A percentile compares a stretch with the other conserved stretches of the same genome.
Conservation (phyloP, 192 early-diverging fungal species). For the Coemansia sp. region DNA sequence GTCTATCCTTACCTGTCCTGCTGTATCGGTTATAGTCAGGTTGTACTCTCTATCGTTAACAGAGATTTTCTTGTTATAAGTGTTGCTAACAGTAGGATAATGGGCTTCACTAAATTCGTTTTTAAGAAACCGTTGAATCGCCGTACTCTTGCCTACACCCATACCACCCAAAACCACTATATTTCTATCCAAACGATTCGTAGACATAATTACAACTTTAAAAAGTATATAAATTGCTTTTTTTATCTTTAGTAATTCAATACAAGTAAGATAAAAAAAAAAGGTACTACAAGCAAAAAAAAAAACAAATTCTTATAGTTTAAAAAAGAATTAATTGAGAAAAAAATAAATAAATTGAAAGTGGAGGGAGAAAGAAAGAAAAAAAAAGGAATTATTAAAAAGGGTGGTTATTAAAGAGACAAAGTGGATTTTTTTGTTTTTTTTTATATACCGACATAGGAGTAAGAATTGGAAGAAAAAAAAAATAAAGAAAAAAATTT, state of each 20-base stretch:
- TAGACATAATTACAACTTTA: conserved; percentile 5
- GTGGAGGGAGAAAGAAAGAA: not conserved
- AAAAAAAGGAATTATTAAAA: conserved; percentile 2
- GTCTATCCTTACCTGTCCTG: conserved; percentile 73
- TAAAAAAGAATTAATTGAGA: conserved; percentile 1
- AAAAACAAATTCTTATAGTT: not conserved
- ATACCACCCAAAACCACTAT: conserved; percentile 40
- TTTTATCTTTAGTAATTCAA: too few relatives aligned
- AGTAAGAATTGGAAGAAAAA: not conserved
- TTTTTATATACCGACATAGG: too few relatives aligned
- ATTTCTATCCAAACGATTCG: conserved; percentile 39
- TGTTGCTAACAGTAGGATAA: conserved; percentile 94
- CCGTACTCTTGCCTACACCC: conserved; percentile 71
- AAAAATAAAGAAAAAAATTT: conserved; percentile 6
- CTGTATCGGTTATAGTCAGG: conserved; percentile 91
- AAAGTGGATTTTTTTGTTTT: too few relatives aligned
- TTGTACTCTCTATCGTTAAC: conserved; percentile 82
- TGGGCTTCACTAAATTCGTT: conserved; percentile 90
- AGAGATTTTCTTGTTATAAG: conserved; percentile 83
- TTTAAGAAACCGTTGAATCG: conserved; percentile 91
- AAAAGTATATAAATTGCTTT: not conserved
- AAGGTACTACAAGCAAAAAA: not conserved
- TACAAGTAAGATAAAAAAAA: too few relatives aligned
- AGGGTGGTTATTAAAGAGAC: too few relatives aligned
- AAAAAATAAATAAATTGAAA: conserved; percentile 2